Evolutionary conservation across 805 yeast species (phyloP).

Genomic region (Cyberlindnera mississippiensis): DNA sequence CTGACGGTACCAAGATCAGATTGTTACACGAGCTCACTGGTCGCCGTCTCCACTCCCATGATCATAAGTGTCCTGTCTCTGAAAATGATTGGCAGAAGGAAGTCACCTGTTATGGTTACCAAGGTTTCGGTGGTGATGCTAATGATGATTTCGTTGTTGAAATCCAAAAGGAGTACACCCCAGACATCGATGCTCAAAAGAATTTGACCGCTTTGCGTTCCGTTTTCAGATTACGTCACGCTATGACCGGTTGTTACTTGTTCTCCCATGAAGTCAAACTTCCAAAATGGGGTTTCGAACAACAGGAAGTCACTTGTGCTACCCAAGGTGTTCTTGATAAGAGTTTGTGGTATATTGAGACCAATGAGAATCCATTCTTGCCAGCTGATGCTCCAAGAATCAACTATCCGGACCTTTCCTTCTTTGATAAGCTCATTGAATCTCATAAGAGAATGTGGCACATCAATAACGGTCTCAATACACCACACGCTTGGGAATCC

Average conservation of each 20-base stretch:
- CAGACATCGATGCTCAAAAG: constrained; percentile 47
- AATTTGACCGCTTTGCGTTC: constrained; percentile 64
- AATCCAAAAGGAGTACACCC: constrained; percentile 53
- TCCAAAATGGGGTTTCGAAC: constrained; percentile 82
- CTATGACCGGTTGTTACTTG: constrained; percentile 72
- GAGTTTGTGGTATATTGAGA: constrained; percentile 71
- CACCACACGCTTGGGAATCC: constrained; percentile 69
- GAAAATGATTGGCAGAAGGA: constrained; percentile 83
- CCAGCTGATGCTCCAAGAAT: constrained; percentile 42
- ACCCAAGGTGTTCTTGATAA: constrained; percentile 58
- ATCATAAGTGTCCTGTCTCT: constrained; percentile 73
- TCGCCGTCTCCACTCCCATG: constrained; percentile 78
- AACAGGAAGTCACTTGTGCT: constrained; percentile 83
- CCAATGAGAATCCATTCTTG: constrained; percentile 50
- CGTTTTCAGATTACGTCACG: constrained; percentile 70
- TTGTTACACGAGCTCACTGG: constrained; percentile 54
- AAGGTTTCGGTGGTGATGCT: constrained; percentile 76
- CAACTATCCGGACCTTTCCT: constrained; percentile 49
- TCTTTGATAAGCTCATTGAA: constrained; percentile 60
- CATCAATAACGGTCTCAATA: constrained; percentile 64
- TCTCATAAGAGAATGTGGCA: constrained; percentile 74
- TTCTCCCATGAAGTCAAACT: constrained; percentile 72
- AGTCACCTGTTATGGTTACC: constrained; percentile 70
- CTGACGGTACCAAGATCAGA: constrained; percentile 68
- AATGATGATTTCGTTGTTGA: constrained; percentile 81